Conservation (phyloP, 306 rosid genomes). For the Rubus idaeus region DNA sequence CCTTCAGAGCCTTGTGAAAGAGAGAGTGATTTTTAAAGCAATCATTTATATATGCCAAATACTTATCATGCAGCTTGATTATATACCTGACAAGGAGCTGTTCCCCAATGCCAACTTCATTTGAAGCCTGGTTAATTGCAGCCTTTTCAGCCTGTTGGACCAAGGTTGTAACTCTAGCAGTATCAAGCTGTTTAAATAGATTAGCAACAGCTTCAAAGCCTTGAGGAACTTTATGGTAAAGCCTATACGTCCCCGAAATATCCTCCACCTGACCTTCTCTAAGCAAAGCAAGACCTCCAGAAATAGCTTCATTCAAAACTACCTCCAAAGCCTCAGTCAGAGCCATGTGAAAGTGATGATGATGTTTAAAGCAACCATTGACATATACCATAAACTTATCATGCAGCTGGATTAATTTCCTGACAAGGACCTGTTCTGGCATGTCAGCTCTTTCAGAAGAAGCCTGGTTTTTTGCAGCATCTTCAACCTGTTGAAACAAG, state of each 20-base stretch:
- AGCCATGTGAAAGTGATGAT: conserved; percentile 58
- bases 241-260: conserved; percentile 80
- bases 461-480: conserved; percentile 45
- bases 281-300: conserved; percentile 84
- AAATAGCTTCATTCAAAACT: conserved; percentile 47
- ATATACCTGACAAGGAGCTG: conserved; percentile 61
- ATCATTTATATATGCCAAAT: conserved; percentile 46
- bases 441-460: not conserved
- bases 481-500: conserved; percentile 42
- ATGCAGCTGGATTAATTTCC: conserved; percentile 56
- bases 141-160: conserved; percentile 65
- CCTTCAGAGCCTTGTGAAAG: conserved; percentile 70
- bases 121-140: conserved; percentile 25
- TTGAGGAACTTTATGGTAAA: conserved; percentile 60
- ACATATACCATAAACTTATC: conserved; percentile 58
- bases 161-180: conserved; percentile 52
- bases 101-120: conserved; percentile 51
- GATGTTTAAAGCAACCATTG: conserved; percentile 45
- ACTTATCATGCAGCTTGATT: conserved; percentile 61
- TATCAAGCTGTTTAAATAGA: conserved; percentile 59
- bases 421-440: conserved; percentile 2
- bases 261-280: conserved; percentile 86
- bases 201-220: conserved; percentile 60
- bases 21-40: conserved; percentile 50
- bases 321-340: conserved; percentile 63